phyloP scores from a whole-genome alignment of 805 yeast genomes.

The Schizosaccharomyces japonicus region DNA sequence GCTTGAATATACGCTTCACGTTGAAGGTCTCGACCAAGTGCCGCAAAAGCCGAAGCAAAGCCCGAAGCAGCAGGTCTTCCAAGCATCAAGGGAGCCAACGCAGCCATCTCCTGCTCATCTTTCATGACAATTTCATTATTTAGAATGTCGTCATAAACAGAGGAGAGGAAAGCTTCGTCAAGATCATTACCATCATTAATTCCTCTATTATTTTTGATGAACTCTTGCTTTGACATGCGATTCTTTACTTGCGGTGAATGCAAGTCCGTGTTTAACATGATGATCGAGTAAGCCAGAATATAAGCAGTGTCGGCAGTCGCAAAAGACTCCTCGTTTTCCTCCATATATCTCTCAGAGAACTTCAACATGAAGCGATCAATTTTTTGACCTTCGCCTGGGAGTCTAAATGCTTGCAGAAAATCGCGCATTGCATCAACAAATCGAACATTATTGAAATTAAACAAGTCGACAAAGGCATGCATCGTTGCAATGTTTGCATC shows the following conservation, averaged over 20 bases:
- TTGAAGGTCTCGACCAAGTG: constrained; percentile 34
- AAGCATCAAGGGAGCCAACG: constrained; percentile 27
- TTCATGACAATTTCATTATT: constrained; percentile 68
- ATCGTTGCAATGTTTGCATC: constrained; percentile 53
- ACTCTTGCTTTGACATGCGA: constrained; percentile 73
- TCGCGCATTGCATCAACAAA: constrained; percentile 72
- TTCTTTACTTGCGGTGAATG: constrained; percentile 81
- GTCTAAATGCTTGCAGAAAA: constrained; percentile 66
- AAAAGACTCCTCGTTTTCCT: constrained; percentile 71
- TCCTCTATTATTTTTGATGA: constrained; percentile 67
- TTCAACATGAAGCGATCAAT: constrained; percentile 91
- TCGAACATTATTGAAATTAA: constrained; percentile 44
- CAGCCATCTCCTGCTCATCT: constrained; percentile 83
- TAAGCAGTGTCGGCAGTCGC: constrained; percentile 59
- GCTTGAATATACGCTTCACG: constrained; percentile 79
- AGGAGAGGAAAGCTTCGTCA: constrained; percentile 44
- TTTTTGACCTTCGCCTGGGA: constrained; percentile 96
- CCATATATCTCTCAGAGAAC: constrained; percentile 76
- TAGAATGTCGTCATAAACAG: constrained; percentile 55
- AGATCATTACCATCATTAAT: constrained; percentile 77
- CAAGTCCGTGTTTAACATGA: constrained; percentile 80
- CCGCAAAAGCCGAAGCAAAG: constrained; percentile 24
- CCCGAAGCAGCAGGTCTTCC: constrained; percentile 10
- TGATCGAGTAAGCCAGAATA: constrained; percentile 70
- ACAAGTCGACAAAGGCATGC: constrained; percentile 79